A percentile compares a stretch with the other conserved stretches of the same genome.
Conservation (phyloP, 768 basidiomycete species). For the Leccinellum luteum region DNA sequence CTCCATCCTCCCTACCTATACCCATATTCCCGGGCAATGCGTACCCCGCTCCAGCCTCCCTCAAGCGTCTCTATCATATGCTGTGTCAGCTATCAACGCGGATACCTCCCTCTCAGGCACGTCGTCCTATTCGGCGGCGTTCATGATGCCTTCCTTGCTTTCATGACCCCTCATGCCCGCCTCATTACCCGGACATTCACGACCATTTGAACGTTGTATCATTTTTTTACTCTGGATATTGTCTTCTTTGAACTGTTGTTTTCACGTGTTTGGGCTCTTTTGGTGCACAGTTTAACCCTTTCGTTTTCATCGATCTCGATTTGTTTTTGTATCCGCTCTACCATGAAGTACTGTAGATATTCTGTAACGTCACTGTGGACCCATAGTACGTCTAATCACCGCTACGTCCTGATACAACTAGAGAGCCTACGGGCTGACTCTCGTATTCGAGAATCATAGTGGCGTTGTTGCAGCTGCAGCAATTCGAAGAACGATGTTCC, state of each 20-base stretch:
- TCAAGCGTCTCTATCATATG: slow-evolving; percentile 43
- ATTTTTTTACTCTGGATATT: slow-evolving; percentile 28
- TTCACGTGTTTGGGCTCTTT: slow-evolving; percentile 5
- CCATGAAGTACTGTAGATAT: slow-evolving; percentile 34
- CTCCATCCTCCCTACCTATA: slow-evolving; percentile 30
- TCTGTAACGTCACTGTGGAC: slow-evolving; percentile 27
- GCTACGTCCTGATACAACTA: slow-evolving; percentile 40
- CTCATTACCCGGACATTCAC: slow-evolving; percentile 20
- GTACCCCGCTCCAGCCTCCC: slow-evolving; percentile 33
- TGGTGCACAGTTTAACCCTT: slow-evolving; percentile 11
- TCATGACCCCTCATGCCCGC: slow-evolving; percentile 32
- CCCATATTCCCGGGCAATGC: slow-evolving; percentile 33
- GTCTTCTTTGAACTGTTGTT: slow-evolving; percentile 27
- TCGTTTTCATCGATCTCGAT: slow-evolving; percentile 19
- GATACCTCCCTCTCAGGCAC: slow-evolving; percentile 20
- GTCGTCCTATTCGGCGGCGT: slow-evolving; percentile 28
- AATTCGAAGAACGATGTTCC: slow-evolving; percentile 88
- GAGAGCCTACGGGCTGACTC: slow-evolving; percentile 61
- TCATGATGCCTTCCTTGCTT: slow-evolving; percentile 33
- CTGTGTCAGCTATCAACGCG: slow-evolving; percentile 39
- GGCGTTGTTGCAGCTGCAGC: slow-evolving; percentile 53
- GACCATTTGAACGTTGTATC: slow-evolving; percentile 23
- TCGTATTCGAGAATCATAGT: slow-evolving; percentile 68
- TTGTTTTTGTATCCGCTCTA: slow-evolving; percentile 21
- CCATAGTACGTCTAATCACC: slow-evolving; percentile 26